phyloP scores from a whole-genome alignment of 352 stramenopile genomes.

The Phytopythium cucurbitacearum region DNA sequence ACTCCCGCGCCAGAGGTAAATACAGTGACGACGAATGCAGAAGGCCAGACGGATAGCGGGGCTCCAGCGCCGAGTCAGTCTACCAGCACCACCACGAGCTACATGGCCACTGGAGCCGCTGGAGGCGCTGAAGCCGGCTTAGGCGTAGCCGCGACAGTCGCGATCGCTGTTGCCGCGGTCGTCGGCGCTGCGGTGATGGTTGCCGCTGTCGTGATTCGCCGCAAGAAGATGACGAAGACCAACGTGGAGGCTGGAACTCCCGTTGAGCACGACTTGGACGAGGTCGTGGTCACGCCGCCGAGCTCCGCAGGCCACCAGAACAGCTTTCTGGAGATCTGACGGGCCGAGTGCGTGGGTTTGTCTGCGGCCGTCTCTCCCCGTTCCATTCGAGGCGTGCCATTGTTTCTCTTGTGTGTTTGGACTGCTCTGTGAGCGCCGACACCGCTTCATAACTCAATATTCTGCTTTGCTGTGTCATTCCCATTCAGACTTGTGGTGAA shows the following conservation, averaged over 20 bases:
- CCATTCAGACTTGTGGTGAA: too few species aligned
- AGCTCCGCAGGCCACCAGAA: neutral
- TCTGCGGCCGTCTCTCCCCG: too few species aligned
- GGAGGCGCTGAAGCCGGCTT: neutral
- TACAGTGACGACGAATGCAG: slow-evolving; percentile 1
- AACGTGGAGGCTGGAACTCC: neutral
- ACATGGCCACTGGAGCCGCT: neutral
- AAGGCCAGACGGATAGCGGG: too few species aligned
- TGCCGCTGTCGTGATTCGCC: slow-evolving; percentile 9
- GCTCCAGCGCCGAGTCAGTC: too few species aligned
- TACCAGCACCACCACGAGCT: too few species aligned
- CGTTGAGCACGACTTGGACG: neutral
- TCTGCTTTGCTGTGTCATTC: too few species aligned
- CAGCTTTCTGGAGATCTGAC: neutral
- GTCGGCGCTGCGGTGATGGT: slow-evolving; percentile 7
- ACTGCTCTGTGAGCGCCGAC: too few species aligned
- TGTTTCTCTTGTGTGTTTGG: too few species aligned
- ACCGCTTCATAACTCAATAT: too few species aligned
- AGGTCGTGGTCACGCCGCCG: neutral
- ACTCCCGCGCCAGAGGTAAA: too few species aligned
- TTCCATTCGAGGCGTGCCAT: too few species aligned
- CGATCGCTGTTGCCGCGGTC: slow-evolving; percentile 1
- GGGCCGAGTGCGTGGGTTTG: neutral
- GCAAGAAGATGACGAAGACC: slow-evolving; percentile 9
- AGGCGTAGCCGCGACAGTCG: neutral